These are phyloP conservation scores for Magnusiomyces suaveolens DNA, from an alignment of 1,139 yeast genomes.

Conservation along the genomic window DNA sequence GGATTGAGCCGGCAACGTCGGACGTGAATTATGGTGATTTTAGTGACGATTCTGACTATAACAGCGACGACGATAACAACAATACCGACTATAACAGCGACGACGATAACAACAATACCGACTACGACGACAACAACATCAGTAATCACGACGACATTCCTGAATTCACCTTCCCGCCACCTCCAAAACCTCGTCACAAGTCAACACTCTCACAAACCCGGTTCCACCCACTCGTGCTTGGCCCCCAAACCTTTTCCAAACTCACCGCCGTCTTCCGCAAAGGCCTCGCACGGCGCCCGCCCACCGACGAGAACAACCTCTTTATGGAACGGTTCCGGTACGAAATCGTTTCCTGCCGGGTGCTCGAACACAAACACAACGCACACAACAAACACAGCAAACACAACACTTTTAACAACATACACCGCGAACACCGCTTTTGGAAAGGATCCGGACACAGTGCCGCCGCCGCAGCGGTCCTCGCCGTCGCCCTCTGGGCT, in stretches of 20 bases:
- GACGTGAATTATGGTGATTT: neutral
- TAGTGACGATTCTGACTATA: neutral
- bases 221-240: slow-evolving; percentile 4
- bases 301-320: neutral
- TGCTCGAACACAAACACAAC: no score
- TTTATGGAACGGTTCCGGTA: slow-evolving; percentile 41
- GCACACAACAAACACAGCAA: no score
- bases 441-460: no score
- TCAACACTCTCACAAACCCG: slow-evolving; percentile 4
- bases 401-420: no score
- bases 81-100: neutral
- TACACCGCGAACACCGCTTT: no score
- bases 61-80: neutral
- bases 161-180: neutral
- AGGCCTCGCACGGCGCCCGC: neutral
- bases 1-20: slow-evolving; percentile 1
- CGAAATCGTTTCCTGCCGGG: slow-evolving; percentile 36
- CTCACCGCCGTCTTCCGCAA: neutral
- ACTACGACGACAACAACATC: neutral
- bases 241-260: neutral
- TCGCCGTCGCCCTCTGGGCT: no score
- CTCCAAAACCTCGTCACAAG: neutral
- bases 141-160: neutral
- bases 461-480: no score
- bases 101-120: neutral